A percentile compares a stretch with the other conserved stretches of the same genome.
phyloP scores from a whole-genome alignment of 495 filamentous ascomycete genomes.

The Aspergillus egyptiacus region DNA sequence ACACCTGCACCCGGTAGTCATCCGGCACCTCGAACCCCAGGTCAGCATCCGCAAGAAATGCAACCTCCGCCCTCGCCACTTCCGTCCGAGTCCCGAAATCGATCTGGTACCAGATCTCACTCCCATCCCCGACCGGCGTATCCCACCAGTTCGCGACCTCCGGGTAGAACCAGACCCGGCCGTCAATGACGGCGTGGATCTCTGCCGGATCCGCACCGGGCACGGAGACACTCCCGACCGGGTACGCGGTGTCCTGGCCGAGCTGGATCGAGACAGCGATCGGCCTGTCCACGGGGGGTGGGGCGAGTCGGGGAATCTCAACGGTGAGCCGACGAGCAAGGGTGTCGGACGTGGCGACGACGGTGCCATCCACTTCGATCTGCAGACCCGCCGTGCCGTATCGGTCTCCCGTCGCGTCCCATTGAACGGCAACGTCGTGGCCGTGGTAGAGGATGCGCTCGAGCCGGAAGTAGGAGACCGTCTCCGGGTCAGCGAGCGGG shows the following conservation, averaged over 20 bases:
- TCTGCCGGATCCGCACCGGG: slow-evolving; percentile 15
- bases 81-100: slow-evolving; percentile 9
- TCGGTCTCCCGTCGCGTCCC: slow-evolving; percentile 19
- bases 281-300: slow-evolving; percentile 12
- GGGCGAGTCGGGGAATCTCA: slow-evolving; percentile 5
- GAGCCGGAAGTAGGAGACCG: slow-evolving; percentile 24
- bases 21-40: slow-evolving; percentile 15
- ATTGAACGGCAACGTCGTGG: slow-evolving; percentile 25
- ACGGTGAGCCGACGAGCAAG: slow-evolving; percentile 14
- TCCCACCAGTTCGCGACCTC: slow-evolving; percentile 22
- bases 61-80: slow-evolving; percentile 16
- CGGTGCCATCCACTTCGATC: slow-evolving; percentile 22
- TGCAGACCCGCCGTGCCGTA: slow-evolving; percentile 22
- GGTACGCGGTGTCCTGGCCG: slow-evolving; percentile 11
- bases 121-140: slow-evolving; percentile 17
- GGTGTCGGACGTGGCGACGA: slow-evolving; percentile 6
- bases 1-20: slow-evolving; percentile 13
- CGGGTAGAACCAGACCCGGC: slow-evolving; percentile 22
- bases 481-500: slow-evolving; percentile 16
- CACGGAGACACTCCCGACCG: slow-evolving; percentile 20
- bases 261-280: slow-evolving; percentile 24
- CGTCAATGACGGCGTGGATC: slow-evolving; percentile 26
- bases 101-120: slow-evolving; percentile 21
- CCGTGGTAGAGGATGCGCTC: slow-evolving; percentile 29
- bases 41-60: slow-evolving; percentile 15